Evolutionary conservation across 306 rosid species (phyloP).

Genomic region (Citrullus colocynthis): DNA sequence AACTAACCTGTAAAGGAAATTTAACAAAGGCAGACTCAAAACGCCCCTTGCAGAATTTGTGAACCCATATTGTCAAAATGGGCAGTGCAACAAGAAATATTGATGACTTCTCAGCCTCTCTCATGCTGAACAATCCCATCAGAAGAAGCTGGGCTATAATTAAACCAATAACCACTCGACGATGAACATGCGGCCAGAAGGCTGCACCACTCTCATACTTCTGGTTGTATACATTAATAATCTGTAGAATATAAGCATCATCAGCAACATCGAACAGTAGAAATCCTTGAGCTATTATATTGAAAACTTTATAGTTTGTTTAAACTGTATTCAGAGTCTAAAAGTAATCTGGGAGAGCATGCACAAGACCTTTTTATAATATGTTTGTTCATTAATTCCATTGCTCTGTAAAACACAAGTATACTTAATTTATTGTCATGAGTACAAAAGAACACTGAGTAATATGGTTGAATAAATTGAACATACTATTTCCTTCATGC

Average conservation of each 20-base stretch:
- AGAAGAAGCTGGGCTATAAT: slow-evolving; percentile 58
- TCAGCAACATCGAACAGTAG: slow-evolving; percentile 9
- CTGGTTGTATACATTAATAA: slow-evolving; percentile 76
- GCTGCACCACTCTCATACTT: slow-evolving; percentile 84
- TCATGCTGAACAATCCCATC: slow-evolving; percentile 71
- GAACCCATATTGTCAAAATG: slow-evolving; percentile 69
- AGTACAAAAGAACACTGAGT: background rate
- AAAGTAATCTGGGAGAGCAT: background rate
- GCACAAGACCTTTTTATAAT: background rate
- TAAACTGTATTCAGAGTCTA: background rate
- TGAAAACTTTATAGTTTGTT: background rate
- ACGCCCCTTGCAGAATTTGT: slow-evolving; percentile 64
- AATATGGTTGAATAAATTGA: background rate
- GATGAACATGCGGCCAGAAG: slow-evolving; percentile 83
- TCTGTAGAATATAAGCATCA: slow-evolving; percentile 24
- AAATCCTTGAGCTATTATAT: background rate
- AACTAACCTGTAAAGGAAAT: slow-evolving; percentile 63
- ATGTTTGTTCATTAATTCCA: background rate
- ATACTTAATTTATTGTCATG: background rate
- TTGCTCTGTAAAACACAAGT: background rate
- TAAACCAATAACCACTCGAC: slow-evolving; percentile 54
- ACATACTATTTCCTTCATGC: background rate
- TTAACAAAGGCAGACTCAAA: slow-evolving; percentile 71
- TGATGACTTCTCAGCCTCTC: slow-evolving; percentile 38
- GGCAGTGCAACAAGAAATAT: slow-evolving; percentile 51